These are phyloP conservation scores for Vitellaria paradoxa DNA, from an alignment of 179 eudicot genomes.

Conservation along the genomic window DNA sequence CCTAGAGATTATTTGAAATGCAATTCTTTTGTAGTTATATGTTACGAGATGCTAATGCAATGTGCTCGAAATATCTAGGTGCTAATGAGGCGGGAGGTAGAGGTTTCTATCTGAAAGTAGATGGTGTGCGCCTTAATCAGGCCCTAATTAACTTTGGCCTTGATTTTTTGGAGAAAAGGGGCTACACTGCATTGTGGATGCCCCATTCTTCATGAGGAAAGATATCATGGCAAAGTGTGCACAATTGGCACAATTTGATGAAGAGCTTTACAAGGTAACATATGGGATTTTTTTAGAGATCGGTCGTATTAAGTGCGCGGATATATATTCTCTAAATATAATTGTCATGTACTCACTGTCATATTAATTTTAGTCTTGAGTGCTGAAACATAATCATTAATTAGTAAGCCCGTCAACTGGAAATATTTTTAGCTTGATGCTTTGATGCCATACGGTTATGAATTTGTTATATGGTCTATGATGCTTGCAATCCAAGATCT, in stretches of 20 bases:
- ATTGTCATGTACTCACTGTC: too few species aligned
- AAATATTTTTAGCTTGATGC: background rate
- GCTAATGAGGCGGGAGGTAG: slow-evolving; percentile 93
- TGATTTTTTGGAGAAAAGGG: slow-evolving; percentile 56
- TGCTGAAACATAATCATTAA: background rate
- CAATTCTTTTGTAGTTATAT: background rate
- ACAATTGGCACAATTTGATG: slow-evolving; percentile 92
- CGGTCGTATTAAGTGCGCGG: too few species aligned
- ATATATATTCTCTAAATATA: too few species aligned
- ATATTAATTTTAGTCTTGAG: too few species aligned
- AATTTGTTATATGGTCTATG: background rate
- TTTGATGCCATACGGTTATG: background rate
- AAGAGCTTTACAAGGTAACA: slow-evolving; percentile 90
- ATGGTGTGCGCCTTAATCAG: slow-evolving; percentile 87
- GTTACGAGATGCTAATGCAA: background rate
- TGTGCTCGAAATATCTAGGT: slow-evolving; percentile 41
- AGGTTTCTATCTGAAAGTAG: slow-evolving; percentile 92
- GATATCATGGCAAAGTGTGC: slow-evolving; percentile 97
- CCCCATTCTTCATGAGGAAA: slow-evolving; percentile 94
- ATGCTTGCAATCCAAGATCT: background rate
- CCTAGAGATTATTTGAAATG: background rate
- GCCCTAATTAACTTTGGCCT: slow-evolving; percentile 87
- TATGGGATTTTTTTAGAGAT: too few species aligned
- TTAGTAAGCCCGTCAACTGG: background rate
- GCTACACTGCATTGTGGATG: slow-evolving; percentile 62